Evolutionary conservation across 345 rosid genomes (phyloP), one percentile per base, ranked within the genome.

Genomic region (Hirschfeldia incana): DNA sequence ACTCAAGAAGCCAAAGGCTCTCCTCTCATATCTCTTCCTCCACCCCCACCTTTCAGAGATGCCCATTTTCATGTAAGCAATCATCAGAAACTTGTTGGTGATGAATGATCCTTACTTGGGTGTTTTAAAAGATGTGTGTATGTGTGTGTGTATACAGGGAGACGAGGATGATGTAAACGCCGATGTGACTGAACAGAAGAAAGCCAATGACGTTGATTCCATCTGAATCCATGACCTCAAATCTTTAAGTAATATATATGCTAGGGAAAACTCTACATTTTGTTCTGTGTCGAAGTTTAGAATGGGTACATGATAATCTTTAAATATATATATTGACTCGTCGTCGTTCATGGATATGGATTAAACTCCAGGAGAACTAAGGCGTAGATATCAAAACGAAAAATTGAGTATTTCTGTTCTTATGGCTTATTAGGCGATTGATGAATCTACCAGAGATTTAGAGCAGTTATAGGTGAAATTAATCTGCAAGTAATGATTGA

Each of bases 391-490:
- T 10, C 2, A 10, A 42, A 42, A 42, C 49, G 13, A 42, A 42
- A 42, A 42, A 11, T 6, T 69, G 65, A 49, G 2, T 27, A 5
- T 53, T 8, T 53, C n/a, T 34, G 36, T 36, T 70, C 55, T 28
- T 16, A 1, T 8, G 55, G 72, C 55, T 46, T 76, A 29, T 64
- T 34, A 65, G 15, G 65, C 36, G 8, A 39, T 8, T 26, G 67
- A 55, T 16, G 69, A 17, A 70, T 91, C 89, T 67, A 88, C 78
- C 37, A 82, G 74, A 82, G 98, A 94, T 77, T 80, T 90, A 2
- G 80, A 8, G 67, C 97, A 91, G 17, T 78, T 82, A 86, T 97
- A 94, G 34, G 12, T 64, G 81, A 92, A 92, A 65, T 97, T 94
- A 94, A 71, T 92, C 97, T 4, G 89, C 94, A 46, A 88, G 91